These are phyloP conservation scores for Sphaerobolus stellatus DNA, from an alignment of 1,284 basidiomycete genomes.

Conservation along the genomic window DNA sequence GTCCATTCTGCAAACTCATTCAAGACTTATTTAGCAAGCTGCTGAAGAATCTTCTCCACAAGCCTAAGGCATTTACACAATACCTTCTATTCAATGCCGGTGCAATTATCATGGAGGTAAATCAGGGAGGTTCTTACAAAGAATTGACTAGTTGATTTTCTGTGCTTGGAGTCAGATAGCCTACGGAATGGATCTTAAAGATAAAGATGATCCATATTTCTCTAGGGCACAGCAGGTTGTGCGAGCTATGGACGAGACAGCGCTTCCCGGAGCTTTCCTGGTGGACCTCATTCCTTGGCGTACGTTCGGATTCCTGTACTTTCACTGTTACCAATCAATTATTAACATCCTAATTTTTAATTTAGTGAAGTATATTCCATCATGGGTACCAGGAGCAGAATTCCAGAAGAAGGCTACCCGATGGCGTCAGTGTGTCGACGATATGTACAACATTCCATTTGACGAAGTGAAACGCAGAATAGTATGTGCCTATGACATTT, in stretches of 20 bases:
- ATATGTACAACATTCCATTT: slow-evolving; percentile 26
- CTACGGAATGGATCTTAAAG: too few relatives aligned
- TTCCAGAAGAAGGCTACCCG: slow-evolving; percentile 30
- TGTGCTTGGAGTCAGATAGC: too few relatives aligned
- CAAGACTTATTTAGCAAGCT: not conserved
- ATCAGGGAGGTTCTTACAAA: too few relatives aligned
- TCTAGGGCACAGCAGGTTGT: too few relatives aligned
- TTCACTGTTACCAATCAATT: not conserved
- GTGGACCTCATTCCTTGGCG: slow-evolving; percentile 36
- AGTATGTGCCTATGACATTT: slow-evolving; percentile 14
- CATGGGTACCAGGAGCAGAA: slow-evolving; percentile 37
- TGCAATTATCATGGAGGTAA: not conserved
- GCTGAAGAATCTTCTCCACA: not conserved
- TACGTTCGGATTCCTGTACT: slow-evolving; percentile 14
- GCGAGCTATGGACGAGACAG: too few relatives aligned
- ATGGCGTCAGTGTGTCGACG: slow-evolving; percentile 20
- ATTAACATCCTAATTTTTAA: not conserved
- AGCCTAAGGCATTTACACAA: not conserved
- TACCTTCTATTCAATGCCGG: not conserved
- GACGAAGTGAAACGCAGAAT: slow-evolving; percentile 30
- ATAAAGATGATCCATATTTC: too few relatives aligned
- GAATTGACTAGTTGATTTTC: too few relatives aligned
- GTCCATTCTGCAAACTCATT: too few relatives aligned
- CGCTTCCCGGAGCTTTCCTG: slow-evolving; percentile 29
- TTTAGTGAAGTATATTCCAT: slow-evolving; percentile 34